Base-by-base conservation (phyloP, 208 protist species). In the Chromosphaera perkinsii region DNA sequence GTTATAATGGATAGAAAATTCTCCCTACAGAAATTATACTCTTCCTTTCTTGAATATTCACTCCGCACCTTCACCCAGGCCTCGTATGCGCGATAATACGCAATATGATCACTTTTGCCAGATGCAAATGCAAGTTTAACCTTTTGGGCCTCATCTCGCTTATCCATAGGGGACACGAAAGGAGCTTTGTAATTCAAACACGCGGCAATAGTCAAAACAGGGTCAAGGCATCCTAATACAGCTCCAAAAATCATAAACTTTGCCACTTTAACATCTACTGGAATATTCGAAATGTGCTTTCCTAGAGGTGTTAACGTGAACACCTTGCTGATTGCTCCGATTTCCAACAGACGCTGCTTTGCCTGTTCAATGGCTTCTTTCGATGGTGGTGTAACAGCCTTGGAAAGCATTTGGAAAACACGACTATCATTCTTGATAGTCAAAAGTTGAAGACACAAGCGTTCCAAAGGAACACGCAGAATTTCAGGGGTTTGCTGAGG, bases 401-500 rank as follows among this genome's bases (percentile, higher is more conserved):
- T 9, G 14, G 17, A 12, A 12, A 55, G 49, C 49, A 55, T 5
- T n/a, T n/a, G n/a, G n/a, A n/a, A n/a, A n/a, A n/a, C n/a, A n/a
- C n/a, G n/a, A n/a, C n/a, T n/a, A n/a, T n/a, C n/a, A n/a, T n/a
- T n/a, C n/a, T n/a, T n/a, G n/a, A n/a, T 20, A 20, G 17, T 48
- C 17, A 17, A 48, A 20, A 48, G 42, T 48, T 48, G 42, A 48
- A 97, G 77, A 52, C 89, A 87, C 40, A 97, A 80, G 47, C 91
- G 85, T 66, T 97, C 92, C 35, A 97, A 83, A 20, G 93, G 91
- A 12, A 93, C 88, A 33, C 93, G 89, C 45, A 88, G 80, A 72
- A 98, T 97, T 69, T 98, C 94, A 39, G 92, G 94, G 48, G 89
- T 78, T 51, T 91, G 88, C 69, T 93, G 88, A 48, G 86, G 85